Base-by-base conservation (phyloP, 1,284 basidiomycete genomes). In the Phylloporus sp. region DNA sequence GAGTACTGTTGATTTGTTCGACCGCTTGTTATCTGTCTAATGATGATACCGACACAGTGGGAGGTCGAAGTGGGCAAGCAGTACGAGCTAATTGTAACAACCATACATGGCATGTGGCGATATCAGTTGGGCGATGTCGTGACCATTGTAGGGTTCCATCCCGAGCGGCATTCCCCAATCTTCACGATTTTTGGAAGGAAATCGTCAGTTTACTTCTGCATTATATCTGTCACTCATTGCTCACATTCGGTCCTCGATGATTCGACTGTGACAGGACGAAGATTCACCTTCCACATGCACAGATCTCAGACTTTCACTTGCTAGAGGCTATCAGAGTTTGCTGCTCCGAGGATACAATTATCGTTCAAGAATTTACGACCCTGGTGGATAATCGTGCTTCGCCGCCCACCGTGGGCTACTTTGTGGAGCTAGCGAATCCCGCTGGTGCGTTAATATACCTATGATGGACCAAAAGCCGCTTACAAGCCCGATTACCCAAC, bases 81-180 rank as follows among this genome's bases (percentile, higher is more conserved):
- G n/a, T 53, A 53, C 11, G 52, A 55, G 10, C 27, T 15, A 2
- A 10, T 55, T 17, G 19, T 55, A 19, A 55, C 53, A 32, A 55
- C 53, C 19, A 61, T 66, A 52, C 67, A 74, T 35, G 75, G 75
- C 6, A 55, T 77, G 47, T 76, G 76, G 76, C 72, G 76, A 23
- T 76, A 77, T 35, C 67, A 32, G 19, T 57, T 77, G 7, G 74
- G 71, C 1, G 76, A 76, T 35, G 20, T 76, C 11, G 3, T 77
- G 10, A n/a, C 59, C 8, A 66, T 77, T 25, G 10, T 69, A 2
- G 75, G 76, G 14, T 73, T 74, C 35, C 52, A 68, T 27, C 2
- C 53, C 3, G 52, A 64, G 20, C 55, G 20, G 2, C 53, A n/a
- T n/a, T 63, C 63, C 4, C 75, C 75, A 0, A 7, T 77, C 12